Evolutionary conservation across 1,284 basidiomycete genomes (phyloP).

Genomic region (Ustanciosporium gigantosporum): DNA sequence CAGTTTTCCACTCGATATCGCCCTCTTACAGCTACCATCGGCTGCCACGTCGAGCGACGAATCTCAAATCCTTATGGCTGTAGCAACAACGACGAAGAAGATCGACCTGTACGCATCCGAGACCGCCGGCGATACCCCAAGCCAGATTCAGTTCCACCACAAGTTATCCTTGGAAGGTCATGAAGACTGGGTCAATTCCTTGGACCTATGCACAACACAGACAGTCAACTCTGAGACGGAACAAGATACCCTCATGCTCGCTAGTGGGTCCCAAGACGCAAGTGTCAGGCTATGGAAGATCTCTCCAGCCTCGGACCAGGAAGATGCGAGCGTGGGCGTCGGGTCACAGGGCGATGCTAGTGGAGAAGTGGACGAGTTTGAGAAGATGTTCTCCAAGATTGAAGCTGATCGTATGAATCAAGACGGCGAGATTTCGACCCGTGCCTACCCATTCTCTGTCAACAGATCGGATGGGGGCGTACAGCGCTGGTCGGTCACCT

Average conservation of each 20-base stretch:
- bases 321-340: neutral
- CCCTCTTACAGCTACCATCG: conserved; percentile 35
- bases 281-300: conserved; percentile 56
- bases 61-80: conserved; percentile 36
- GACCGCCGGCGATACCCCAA: neutral
- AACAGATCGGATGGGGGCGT: conserved; percentile 1
- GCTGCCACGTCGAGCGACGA: neutral
- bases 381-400: conserved; percentile 47
- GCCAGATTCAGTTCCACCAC: conserved; percentile 17
- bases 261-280: conserved; percentile 53
- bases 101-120: conserved; percentile 41
- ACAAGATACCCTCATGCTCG: conserved; percentile 38
- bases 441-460: conserved; percentile 22
- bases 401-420: conserved; percentile 37
- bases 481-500: conserved; percentile 44
- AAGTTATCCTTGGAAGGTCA: conserved; percentile 50
- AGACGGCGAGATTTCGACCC: conserved; percentile 39
- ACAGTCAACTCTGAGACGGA: conserved; percentile 1
- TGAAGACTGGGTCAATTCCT: conserved; percentile 58
- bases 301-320: conserved; percentile 1
- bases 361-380: conserved; percentile 47
- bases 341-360: neutral
- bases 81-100: conserved; percentile 48
- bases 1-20: conserved; percentile 51
- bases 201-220: conserved; percentile 43